Evolutionary conservation across 805 yeast genomes (phyloP).

Genomic region (Spathaspora boniae): DNA sequence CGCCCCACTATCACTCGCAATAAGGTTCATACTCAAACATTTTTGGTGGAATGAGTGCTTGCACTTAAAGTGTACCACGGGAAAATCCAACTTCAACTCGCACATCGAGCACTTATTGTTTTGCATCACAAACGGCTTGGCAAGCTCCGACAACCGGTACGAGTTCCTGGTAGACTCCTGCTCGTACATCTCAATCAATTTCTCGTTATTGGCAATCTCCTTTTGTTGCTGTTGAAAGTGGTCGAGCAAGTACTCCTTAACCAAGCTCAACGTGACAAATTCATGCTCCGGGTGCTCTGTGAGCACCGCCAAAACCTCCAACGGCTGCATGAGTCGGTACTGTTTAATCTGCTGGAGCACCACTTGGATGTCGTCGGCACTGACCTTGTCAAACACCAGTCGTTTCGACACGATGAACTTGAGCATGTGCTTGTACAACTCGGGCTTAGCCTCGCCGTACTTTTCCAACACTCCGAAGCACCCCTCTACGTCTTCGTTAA

Average conservation of each 20-base stretch:
- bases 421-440: constrained; percentile 63
- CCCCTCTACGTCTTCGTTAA: constrained; percentile 52
- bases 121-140: constrained; percentile 52
- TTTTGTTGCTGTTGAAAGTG: constrained; percentile 55
- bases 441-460: constrained; percentile 61
- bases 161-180: constrained; percentile 58
- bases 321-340: constrained; percentile 58
- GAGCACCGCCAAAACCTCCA: constrained; percentile 72
- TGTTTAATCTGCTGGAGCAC: constrained; percentile 54
- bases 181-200: constrained; percentile 64
- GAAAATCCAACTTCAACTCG: constrained; percentile 62
- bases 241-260: constrained; percentile 64
- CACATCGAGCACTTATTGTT: constrained; percentile 67
- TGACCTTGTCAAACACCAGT: constrained; percentile 46
- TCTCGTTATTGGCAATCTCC: constrained; percentile 67
- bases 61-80: constrained; percentile 82
- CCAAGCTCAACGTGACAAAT: constrained; percentile 65
- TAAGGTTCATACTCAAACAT: constrained; percentile 63
- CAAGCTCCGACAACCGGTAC: constrained; percentile 45
- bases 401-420: constrained; percentile 58
- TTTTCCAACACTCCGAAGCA: constrained; percentile 56
- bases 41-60: constrained; percentile 81
- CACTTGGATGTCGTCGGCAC: constrained; percentile 36
- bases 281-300: constrained; percentile 35
- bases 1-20: constrained; percentile 17